Conservation (phyloP, 441 rosid genomes). For the Dalechampia spathulata region DNA sequence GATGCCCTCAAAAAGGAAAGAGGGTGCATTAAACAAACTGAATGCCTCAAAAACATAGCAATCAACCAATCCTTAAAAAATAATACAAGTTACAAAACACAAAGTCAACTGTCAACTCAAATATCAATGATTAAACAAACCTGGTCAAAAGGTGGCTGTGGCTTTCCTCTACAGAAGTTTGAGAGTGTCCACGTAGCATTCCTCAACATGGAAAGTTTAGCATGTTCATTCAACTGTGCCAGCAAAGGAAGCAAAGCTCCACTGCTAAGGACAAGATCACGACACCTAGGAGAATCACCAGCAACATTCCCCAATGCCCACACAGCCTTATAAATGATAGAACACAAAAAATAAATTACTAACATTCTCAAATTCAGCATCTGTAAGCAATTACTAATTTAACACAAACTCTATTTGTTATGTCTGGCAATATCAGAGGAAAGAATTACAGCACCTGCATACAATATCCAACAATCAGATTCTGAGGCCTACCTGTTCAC, state of each 20-base stretch:
- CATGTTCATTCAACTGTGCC: constrained; percentile 60
- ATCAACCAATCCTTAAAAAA: constrained; percentile 10
- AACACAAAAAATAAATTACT: neutral
- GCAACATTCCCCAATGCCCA: constrained; percentile 93
- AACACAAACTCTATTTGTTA: too few relatives aligned
- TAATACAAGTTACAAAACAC: neutral
- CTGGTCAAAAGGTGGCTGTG: constrained; percentile 74
- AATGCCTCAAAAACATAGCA: constrained; percentile 18
- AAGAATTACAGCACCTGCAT: too few relatives aligned
- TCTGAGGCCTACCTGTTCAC: constrained; percentile 54
- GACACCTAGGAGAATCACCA: constrained; percentile 83
- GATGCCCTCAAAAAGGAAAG: too few relatives aligned
- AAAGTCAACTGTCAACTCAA: neutral
- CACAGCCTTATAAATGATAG: too few relatives aligned
- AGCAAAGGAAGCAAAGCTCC: constrained; percentile 63
- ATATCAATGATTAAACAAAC: constrained; percentile 19
- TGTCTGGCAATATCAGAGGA: too few relatives aligned
- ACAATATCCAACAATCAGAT: neutral
- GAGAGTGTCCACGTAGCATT: constrained; percentile 94
- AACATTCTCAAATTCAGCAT: too few relatives aligned
- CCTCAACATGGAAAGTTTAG: constrained; percentile 79
- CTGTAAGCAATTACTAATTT: too few relatives aligned
- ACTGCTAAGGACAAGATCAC: constrained; percentile 66
- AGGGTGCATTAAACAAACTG: too few relatives aligned
- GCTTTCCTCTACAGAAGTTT: constrained; percentile 84